Base-by-base conservation (phyloP, 495 filamentous ascomycete genomes). In the Penicillium dipodomyicola region DNA sequence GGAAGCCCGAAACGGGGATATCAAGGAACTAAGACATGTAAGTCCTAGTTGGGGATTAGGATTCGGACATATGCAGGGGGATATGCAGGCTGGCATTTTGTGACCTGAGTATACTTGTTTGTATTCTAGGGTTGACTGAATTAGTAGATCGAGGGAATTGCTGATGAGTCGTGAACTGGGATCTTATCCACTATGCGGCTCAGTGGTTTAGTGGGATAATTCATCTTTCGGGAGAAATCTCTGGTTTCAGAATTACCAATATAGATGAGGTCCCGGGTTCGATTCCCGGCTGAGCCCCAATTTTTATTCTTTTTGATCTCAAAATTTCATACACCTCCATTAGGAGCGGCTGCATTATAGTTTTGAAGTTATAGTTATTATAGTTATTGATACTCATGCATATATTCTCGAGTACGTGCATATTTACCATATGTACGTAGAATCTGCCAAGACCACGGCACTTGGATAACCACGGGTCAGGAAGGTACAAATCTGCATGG, bases 201-300 rank as follows among this genome's bases (percentile, higher is more conserved):
- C 20, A 20, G 41, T 43, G 41, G 41, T 43, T 43, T 43, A 43
- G 41, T 43, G 41, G 41, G 41, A 43, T 43, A 43, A 43, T 43
- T 43, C 41, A 10, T 43, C 19, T 14, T 43, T 43, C 41, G 41
- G 41, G 20, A 20, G 20, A 43, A 43, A 43, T 43, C 41, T 23
- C 41, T 20, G 41, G 19, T 23, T 43, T 43, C 20, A 23, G 14
- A 43, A 22, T 43, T 20, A 20, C 17, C 20, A 23, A 23, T 23
- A 23, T 43, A 14, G 19, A 43, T 10, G 41, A 43, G 41, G 41
- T 43, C 41, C 41, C 41, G 41, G 41, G 41, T 43, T 43, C 41
- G 41, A 43, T 43, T 23, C 41, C 41, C 41, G 41, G 41, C 41
- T 20, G 20, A 23, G 41, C 41, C 41, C 41, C 12, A 0, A 23